Conservation (phyloP, 2,329 filamentous ascomycete genomes). For the Curvularia spicifera region DNA sequence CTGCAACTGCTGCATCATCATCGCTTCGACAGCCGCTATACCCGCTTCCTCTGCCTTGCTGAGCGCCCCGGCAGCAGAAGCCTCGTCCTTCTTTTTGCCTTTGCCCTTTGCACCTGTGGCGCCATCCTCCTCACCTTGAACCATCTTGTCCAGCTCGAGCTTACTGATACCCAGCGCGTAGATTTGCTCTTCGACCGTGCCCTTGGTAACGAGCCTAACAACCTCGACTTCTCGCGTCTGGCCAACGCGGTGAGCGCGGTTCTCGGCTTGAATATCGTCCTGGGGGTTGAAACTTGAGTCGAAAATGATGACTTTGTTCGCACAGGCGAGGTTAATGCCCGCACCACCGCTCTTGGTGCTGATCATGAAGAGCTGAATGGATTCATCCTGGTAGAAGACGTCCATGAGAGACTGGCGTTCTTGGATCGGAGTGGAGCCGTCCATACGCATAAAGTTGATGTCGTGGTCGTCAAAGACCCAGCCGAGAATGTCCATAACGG, state of each 20-base stretch:
- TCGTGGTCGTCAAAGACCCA: constrained; percentile 75
- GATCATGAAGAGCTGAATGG: constrained; percentile 88
- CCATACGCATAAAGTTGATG: constrained; percentile 83
- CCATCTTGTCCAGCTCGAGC: constrained; percentile 81
- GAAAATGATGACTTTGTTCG: constrained; percentile 98
- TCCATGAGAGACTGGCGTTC: constrained; percentile 89
- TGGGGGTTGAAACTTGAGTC: constrained; percentile 98
- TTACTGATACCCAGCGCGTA: constrained; percentile 91
- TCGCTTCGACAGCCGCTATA: constrained; percentile 48
- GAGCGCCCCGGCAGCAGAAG: constrained; percentile 33
- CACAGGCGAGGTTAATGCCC: constrained; percentile 92
- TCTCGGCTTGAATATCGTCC: constrained; percentile 97
- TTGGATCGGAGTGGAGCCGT: constrained; percentile 81
- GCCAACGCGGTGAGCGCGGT: constrained; percentile 91
- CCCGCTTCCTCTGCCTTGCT: constrained; percentile 45
- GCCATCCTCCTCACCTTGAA: constrained; percentile 66
- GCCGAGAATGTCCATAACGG: constrained; percentile 88
- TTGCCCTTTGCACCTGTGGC: constrained; percentile 12
- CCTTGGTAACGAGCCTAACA: constrained; percentile 77
- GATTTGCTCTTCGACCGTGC: constrained; percentile 92
- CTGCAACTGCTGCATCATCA: constrained; percentile 48
- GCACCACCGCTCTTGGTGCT: constrained; percentile 95
- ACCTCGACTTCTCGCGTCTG: constrained; percentile 92
- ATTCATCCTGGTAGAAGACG: constrained; percentile 75
- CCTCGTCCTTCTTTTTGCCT: constrained; percentile 31